Percentiles rank a stretch among this genome's conserved stretches.
phyloP scores from a whole-genome alignment of 768 basidiomycete species.

The Hericium rajendrae region DNA sequence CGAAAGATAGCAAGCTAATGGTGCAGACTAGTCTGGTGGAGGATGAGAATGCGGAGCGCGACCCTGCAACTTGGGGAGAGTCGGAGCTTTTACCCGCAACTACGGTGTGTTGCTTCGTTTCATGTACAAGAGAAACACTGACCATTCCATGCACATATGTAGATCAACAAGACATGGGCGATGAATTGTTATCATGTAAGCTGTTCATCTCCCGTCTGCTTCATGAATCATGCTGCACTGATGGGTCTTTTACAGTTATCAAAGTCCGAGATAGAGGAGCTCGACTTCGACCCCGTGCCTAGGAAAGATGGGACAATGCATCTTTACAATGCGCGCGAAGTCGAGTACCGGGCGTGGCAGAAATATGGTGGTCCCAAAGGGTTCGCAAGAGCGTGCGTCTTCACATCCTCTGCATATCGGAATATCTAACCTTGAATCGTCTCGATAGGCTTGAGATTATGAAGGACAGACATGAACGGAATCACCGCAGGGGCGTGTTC shows the following conservation, averaged over 20 bases:
- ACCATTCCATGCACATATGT: neutral
- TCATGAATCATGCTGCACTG: neutral
- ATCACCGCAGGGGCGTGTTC: too few relatives aligned
- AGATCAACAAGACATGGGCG: neutral
- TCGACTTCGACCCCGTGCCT: neutral
- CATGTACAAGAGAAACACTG: neutral
- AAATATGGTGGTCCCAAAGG: neutral
- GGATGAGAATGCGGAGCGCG: too few relatives aligned
- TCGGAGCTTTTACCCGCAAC: too few relatives aligned
- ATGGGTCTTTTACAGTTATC: neutral
- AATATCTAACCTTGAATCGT: too few relatives aligned
- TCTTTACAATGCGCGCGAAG: neutral
- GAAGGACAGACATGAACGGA: too few relatives aligned
- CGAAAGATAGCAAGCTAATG: too few relatives aligned
- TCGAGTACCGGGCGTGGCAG: neutral
- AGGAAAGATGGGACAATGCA: neutral
- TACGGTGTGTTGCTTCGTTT: neutral
- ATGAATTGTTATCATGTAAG: neutral
- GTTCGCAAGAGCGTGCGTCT: neutral
- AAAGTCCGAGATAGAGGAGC: neutral
- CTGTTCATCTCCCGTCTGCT: neutral
- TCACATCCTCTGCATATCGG: neutral
- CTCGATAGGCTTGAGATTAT: too few relatives aligned
- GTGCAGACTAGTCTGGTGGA: too few relatives aligned
- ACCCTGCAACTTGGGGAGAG: too few relatives aligned